Conservation (phyloP, 768 basidiomycete species). For the Pholiota molesta region DNA sequence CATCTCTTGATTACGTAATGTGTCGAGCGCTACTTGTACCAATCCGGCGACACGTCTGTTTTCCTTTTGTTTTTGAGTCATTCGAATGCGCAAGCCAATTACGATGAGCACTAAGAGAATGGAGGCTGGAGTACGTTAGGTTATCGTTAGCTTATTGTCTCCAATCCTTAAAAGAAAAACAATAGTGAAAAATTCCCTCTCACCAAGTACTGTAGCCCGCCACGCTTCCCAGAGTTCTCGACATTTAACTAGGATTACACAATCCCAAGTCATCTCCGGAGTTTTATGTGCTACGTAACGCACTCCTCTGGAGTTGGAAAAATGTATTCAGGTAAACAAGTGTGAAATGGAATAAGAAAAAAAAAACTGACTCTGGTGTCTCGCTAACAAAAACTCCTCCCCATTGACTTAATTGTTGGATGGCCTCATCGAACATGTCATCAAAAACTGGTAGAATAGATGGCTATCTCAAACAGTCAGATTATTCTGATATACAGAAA, state of each 20-base stretch:
- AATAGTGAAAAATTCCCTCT: constrained; percentile 27
- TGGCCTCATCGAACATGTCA: constrained; percentile 78
- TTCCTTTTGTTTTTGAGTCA: constrained; percentile 59
- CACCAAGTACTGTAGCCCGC: constrained; percentile 67
- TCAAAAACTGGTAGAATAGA: constrained; percentile 61
- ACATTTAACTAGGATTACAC: constrained; percentile 64
- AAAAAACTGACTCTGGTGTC: constrained; percentile 59
- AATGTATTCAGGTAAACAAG: constrained; percentile 3
- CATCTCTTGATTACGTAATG: constrained; percentile 80
- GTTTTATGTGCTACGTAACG: constrained; percentile 79
- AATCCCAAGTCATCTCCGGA: constrained; percentile 67
- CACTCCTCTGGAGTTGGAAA: constrained; percentile 50
- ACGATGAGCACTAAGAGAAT: constrained; percentile 32
- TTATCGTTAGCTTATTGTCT: constrained; percentile 16
- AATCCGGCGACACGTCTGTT: constrained; percentile 68
- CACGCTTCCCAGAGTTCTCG: constrained; percentile 72
- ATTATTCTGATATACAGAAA: neutral
- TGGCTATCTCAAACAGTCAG: constrained; percentile 41
- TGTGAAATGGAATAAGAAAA: constrained; percentile 10
- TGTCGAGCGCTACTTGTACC: constrained; percentile 79
- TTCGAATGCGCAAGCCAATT: constrained; percentile 39
- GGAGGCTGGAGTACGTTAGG: constrained; percentile 30
- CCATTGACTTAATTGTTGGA: constrained; percentile 75
- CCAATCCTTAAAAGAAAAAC: constrained; percentile 1
- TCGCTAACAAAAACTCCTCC: constrained; percentile 70